Conservation (phyloP, 2,329 filamentous ascomycete genomes). For the Hypoxylon sp. region DNA sequence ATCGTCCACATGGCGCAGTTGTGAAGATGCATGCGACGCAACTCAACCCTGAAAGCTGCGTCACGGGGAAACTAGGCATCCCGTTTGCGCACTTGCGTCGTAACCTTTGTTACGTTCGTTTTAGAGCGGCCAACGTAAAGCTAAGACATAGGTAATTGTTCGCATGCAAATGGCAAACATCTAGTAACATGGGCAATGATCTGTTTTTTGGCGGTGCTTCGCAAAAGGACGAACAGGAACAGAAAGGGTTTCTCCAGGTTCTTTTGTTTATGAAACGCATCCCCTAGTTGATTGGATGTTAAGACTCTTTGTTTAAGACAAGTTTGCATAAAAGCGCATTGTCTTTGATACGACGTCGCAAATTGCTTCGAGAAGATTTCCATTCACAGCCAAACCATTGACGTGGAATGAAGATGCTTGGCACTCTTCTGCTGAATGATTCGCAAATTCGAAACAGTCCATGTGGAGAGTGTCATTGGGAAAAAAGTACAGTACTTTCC, state of each 20-base stretch:
- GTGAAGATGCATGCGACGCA: constrained; percentile 36
- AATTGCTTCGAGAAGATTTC: constrained; percentile 38
- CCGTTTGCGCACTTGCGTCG: constrained; percentile 40
- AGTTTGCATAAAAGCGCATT: constrained; percentile 37
- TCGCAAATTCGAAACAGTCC: constrained; percentile 32
- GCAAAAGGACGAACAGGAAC: constrained; percentile 7
- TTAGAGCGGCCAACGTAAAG: constrained; percentile 12
- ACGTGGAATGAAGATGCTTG: constrained; percentile 29
- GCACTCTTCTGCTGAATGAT: constrained; percentile 28
- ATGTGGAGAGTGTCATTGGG: constrained; percentile 19
- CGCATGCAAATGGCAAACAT: constrained; percentile 27
- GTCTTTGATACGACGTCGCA: constrained; percentile 29
- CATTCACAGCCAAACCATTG: constrained; percentile 17
- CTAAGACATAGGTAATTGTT: constrained; percentile 6
- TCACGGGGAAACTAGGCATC: constrained; percentile 41
- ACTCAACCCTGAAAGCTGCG: constrained; percentile 27
- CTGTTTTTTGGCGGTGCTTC: constrained; percentile 15
- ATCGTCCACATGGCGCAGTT: constrained; percentile 40
- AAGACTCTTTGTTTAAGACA: constrained; percentile 24
- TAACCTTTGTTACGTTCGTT: constrained; percentile 30
- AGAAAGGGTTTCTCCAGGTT: constrained; percentile 4
- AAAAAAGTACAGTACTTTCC: constrained; percentile 34
- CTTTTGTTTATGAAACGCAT: constrained; percentile 29
- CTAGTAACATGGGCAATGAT: constrained; percentile 15
- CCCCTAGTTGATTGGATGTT: constrained; percentile 18